phyloP scores from a whole-genome alignment of 139 green algal genomes.

The Spirogloea muscicola region DNA sequence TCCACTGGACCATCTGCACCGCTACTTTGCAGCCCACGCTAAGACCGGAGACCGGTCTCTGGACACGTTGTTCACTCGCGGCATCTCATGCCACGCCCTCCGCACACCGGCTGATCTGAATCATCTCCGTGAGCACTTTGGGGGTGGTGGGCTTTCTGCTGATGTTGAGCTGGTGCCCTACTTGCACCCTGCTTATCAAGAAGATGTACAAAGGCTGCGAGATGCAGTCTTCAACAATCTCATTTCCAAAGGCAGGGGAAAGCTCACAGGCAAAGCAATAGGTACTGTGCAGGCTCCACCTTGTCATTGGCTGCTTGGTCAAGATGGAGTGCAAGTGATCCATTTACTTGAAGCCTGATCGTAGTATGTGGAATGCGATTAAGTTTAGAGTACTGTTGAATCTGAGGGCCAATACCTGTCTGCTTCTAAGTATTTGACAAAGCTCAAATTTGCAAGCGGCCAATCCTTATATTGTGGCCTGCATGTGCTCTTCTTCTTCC shows the following conservation, averaged over 20 bases:
- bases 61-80: constrained; percentile 21
- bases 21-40: constrained; percentile 10
- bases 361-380: too few relatives aligned
- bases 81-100: constrained; percentile 13
- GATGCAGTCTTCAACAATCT: not conserved
- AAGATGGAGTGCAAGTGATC: too few relatives aligned
- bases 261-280: not conserved
- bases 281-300: not conserved
- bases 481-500: not conserved
- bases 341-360: too few relatives aligned
- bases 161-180: constrained; percentile 11
- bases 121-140: constrained; percentile 1
- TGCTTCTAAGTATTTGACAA: too few relatives aligned
- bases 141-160: constrained; percentile 4
- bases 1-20: constrained; percentile 15
- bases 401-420: too few relatives aligned
- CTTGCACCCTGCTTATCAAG: constrained; percentile 16
- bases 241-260: constrained; percentile 2
- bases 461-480: too few relatives aligned
- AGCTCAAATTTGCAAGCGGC: too few relatives aligned
- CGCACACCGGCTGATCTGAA: constrained; percentile 26
- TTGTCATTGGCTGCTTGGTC: not conserved
- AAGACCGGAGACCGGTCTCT: constrained; percentile 8
- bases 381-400: too few relatives aligned
- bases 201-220: constrained; percentile 9